Percentiles rank a stretch among this genome's conserved stretches.
Conservation (phyloP, 2,329 filamentous ascomycete species). For the Penicillium sp. region DNA sequence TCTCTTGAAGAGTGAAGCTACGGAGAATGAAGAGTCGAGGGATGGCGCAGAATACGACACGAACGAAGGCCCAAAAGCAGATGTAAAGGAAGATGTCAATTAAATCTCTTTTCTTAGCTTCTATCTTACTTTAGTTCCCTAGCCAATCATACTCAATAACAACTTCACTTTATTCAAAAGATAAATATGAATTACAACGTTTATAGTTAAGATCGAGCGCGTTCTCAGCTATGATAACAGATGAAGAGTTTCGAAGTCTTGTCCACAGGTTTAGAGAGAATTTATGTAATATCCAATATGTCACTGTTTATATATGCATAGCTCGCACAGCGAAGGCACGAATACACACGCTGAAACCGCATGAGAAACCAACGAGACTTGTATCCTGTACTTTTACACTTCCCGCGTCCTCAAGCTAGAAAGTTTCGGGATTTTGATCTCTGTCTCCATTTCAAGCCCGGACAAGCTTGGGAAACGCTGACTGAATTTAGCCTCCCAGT, state of each 20-base stretch:
- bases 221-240: not conserved
- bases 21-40: no score
- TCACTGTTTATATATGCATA: constrained; percentile 16
- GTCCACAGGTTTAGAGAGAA: not conserved
- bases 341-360: constrained; percentile 19
- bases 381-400: constrained; percentile 30
- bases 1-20: no score
- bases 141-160: no score
- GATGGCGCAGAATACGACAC: no score
- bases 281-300: constrained; percentile 25
- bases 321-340: constrained; percentile 9
- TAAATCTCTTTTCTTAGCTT: no score
- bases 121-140: no score
- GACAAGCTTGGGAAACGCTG: constrained; percentile 83
- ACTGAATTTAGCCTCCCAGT: constrained; percentile 69
- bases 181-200: not conserved
- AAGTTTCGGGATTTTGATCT: constrained; percentile 45
- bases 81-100: no score
- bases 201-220: not conserved
- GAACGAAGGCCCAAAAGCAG: no score
- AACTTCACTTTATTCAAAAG: no score
- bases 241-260: not conserved
- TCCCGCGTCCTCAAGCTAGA: constrained; percentile 43
- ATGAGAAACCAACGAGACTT: constrained; percentile 13
- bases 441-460: constrained; percentile 81